Conservation (phyloP, 768 basidiomycete genomes). For the Holtermannia corniformis region DNA sequence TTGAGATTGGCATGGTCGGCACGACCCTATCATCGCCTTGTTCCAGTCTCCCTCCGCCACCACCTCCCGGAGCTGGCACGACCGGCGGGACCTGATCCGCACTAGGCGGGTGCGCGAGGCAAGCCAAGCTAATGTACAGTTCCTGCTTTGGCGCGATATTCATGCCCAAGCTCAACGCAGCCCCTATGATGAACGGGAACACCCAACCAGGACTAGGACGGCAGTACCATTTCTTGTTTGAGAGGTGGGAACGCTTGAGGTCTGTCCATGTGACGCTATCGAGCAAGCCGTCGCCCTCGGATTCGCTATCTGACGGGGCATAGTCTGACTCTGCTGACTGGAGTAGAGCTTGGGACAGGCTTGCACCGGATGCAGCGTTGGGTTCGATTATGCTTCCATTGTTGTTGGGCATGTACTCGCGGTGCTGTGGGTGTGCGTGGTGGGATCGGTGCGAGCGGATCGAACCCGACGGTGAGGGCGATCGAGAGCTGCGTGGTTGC, state of each 20-base stretch:
- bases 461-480: not conserved
- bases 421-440: not conserved
- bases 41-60: too few relatives aligned
- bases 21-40: not conserved
- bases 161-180: constrained; percentile 33
- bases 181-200: constrained; percentile 27
- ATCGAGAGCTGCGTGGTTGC: not conserved
- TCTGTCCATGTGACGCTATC: not conserved
- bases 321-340: not conserved
- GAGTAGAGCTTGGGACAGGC: not conserved
- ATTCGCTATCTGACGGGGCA: not conserved
- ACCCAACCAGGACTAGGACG: constrained; percentile 25
- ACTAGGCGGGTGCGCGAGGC: constrained; percentile 37
- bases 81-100: not conserved
- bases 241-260: not conserved
- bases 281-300: not conserved
- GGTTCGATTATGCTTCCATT: not conserved
- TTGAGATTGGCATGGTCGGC: not conserved
- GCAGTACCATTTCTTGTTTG: not conserved
- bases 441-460: not conserved
- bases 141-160: constrained; percentile 33
- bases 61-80: not conserved
- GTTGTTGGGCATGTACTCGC: not conserved
- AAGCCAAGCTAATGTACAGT: constrained; percentile 37
- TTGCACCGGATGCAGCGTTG: not conserved